Conservation (phyloP, 225 moss, liverwort and hornwort genomes). For the Climacium dendroides region DNA sequence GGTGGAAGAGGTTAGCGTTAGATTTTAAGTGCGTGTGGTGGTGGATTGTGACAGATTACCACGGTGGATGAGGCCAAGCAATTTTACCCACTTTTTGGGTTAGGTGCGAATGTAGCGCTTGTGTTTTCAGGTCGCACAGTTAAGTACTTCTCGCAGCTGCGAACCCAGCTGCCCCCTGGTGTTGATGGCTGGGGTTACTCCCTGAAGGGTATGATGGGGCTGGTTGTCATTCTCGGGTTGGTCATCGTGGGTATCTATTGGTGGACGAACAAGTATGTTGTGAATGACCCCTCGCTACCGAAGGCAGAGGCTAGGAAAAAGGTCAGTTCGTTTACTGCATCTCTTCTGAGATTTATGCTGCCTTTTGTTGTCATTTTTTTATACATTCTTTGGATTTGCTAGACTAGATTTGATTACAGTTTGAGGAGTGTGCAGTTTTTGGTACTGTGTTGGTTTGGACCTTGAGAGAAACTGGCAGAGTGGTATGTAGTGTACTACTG, state of each 20-base stretch:
- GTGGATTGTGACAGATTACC: conserved; percentile 55
- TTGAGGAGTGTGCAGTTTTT: not conserved
- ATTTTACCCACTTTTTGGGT: conserved; percentile 89
- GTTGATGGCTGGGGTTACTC: conserved; percentile 99
- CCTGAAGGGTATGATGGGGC: conserved; percentile 88
- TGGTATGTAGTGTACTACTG: not conserved
- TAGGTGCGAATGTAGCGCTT: conserved; percentile 96
- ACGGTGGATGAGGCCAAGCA: conserved; percentile 99
- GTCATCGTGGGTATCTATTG: conserved; percentile 81
- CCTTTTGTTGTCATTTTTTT: not conserved
- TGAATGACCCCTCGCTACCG: conserved; percentile 73
- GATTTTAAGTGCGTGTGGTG: not conserved
- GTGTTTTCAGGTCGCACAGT: conserved; percentile 96
- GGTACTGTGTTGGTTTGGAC: not conserved
- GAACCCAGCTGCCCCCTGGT: conserved; percentile 73
- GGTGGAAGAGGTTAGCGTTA: not conserved
- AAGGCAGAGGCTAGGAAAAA: conserved; percentile 84
- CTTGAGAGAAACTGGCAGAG: not conserved
- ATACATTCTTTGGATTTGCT: not conserved
- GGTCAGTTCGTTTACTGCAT: conserved; percentile 13
- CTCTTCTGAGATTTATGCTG: not conserved
- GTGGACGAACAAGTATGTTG: conserved; percentile 92
- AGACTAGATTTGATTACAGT: not conserved
- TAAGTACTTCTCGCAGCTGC: conserved; percentile 95
- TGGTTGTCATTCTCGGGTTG: conserved; percentile 71